Evolutionary conservation across 805 yeast species (phyloP).

Genomic region (Pichia scutulata): DNA sequence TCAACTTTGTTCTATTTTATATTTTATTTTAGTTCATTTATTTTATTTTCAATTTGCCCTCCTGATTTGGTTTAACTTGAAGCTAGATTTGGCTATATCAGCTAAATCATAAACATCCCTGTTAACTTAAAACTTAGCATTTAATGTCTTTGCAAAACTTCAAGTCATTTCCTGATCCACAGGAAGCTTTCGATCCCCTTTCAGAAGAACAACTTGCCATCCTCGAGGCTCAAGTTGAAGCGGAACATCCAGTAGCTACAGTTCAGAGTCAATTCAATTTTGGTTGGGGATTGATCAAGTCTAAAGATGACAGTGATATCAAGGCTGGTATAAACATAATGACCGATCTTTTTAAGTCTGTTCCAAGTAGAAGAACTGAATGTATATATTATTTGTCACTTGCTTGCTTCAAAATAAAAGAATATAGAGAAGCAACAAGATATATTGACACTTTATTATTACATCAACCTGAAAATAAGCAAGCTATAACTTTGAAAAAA

Average conservation of each 20-base stretch:
- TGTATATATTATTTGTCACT: slow-evolving; percentile 80
- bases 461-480: slow-evolving; percentile 80
- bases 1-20: too few relatives aligned
- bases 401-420: slow-evolving; percentile 85
- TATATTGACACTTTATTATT: slow-evolving; percentile 71
- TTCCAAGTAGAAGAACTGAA: slow-evolving; percentile 81
- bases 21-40: too few relatives aligned
- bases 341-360: slow-evolving; percentile 61
- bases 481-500: slow-evolving; percentile 62
- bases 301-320: slow-evolving; percentile 54
- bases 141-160: slow-evolving; percentile 4
- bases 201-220: slow-evolving; percentile 69
- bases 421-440: slow-evolving; percentile 75
- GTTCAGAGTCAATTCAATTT: slow-evolving; percentile 86
- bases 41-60: too few relatives aligned
- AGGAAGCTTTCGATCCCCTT: slow-evolving; percentile 40
- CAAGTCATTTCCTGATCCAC: slow-evolving; percentile 19
- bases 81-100: not conserved
- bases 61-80: not conserved
- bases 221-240: slow-evolving; percentile 65
- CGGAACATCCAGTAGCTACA: slow-evolving; percentile 74
- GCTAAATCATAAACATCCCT: too few relatives aligned
- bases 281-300: slow-evolving; percentile 92
- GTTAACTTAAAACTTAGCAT: too few relatives aligned
- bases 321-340: slow-evolving; percentile 73